Percentiles rank a stretch among this genome's conserved stretches.
phyloP scores from a whole-genome alignment of 768 basidiomycete species.

The Hypsizygus marmoreus region DNA sequence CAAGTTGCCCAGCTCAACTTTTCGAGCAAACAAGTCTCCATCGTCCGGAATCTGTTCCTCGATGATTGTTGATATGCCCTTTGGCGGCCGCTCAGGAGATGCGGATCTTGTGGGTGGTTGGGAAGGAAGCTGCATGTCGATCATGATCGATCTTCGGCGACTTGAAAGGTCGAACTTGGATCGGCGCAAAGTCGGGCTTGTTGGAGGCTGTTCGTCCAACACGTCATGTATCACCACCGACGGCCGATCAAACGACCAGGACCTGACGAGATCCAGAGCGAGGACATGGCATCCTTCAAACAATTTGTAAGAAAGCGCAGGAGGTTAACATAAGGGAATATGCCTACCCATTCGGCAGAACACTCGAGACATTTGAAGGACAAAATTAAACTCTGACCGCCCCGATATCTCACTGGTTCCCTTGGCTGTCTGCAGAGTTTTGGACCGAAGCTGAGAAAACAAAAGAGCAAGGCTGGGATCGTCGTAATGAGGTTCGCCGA shows the following conservation, averaged over 20 bases:
- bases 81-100: constrained; percentile 43
- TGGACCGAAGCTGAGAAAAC: constrained; percentile 86
- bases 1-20: constrained; percentile 77
- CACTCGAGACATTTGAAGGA: constrained; percentile 90
- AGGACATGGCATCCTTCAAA: constrained; percentile 83
- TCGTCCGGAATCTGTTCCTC: constrained; percentile 49
- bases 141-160: constrained; percentile 72
- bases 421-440: constrained; percentile 90
- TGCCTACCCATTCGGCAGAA: constrained; percentile 91
- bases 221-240: constrained; percentile 35
- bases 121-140: constrained; percentile 84
- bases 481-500: constrained; percentile 88
- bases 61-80: constrained; percentile 18
- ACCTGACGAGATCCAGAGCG: constrained; percentile 86
- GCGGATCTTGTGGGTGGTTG: constrained; percentile 56
- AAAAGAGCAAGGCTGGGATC: constrained; percentile 91
- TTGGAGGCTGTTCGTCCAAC: constrained; percentile 33
- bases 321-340: background rate
- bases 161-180: constrained; percentile 52
- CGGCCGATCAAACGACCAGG: constrained; percentile 91
- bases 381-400: constrained; percentile 90
- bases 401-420: constrained; percentile 92
- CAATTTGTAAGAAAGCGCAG: background rate
- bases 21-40: constrained; percentile 61
- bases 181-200: constrained; percentile 48